These are phyloP conservation scores for Malus hybrid DNA, from an alignment of 331 rosid genomes.

Conservation along the genomic window DNA sequence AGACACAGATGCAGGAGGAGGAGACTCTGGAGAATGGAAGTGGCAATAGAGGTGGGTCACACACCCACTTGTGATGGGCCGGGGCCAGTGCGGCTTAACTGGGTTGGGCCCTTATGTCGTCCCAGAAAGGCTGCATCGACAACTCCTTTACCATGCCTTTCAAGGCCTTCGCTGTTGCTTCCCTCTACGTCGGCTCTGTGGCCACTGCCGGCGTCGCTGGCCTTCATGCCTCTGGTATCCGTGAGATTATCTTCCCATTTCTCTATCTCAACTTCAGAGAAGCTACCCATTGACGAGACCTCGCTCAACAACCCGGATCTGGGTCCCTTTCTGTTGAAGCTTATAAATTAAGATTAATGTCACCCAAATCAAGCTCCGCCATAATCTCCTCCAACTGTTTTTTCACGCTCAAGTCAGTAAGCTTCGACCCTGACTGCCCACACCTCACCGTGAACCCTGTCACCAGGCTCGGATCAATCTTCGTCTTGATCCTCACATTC, in stretches of 20 bases:
- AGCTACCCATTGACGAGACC: no score
- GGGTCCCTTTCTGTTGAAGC: no score
- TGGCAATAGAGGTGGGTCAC: neutral
- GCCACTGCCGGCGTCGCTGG: conserved; percentile 51
- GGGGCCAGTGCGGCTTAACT: conserved; percentile 54
- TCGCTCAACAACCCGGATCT: no score
- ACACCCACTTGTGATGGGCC: conserved; percentile 57
- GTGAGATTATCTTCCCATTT: conserved; percentile 28
- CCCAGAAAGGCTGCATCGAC: conserved; percentile 35
- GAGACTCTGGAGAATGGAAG: conserved; percentile 10
- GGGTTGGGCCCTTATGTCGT: conserved; percentile 54
- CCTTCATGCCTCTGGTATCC: conserved; percentile 52
- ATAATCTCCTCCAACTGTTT: conserved; percentile 86
- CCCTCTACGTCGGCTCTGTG: conserved; percentile 66
- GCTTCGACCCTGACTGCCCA: conserved; percentile 65
- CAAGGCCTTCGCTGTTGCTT: conserved; percentile 76
- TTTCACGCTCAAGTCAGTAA: conserved; percentile 87
- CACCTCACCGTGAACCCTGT: conserved; percentile 86
- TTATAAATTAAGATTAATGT: conserved; percentile 41
- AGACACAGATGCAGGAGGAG: conserved; percentile 28
- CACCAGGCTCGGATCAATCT: conserved; percentile 58
- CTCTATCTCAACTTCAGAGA: neutral
- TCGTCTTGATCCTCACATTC: conserved; percentile 76
- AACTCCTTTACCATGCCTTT: conserved; percentile 62
- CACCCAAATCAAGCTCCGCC: conserved; percentile 71